Evolutionary conservation across 768 basidiomycete genomes (phyloP).

Genomic region (Lactifluus hygrophoroides): DNA sequence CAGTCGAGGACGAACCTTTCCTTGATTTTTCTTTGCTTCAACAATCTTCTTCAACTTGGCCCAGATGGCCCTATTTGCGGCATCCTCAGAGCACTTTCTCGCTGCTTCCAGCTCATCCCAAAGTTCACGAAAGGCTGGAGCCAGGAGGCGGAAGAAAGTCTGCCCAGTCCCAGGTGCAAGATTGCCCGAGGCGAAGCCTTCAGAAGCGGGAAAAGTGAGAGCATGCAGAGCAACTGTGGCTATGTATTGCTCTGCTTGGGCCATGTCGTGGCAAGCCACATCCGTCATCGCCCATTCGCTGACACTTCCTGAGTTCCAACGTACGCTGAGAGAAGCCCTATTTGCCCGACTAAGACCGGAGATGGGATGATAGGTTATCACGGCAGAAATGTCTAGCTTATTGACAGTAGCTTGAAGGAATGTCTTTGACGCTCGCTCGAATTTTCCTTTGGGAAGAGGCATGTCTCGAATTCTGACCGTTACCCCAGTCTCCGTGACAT

Average conservation of each 20-base stretch:
- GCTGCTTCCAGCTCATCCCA: constrained; percentile 82
- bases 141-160: constrained; percentile 73
- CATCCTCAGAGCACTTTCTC: constrained; percentile 53
- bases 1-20: constrained; percentile 33
- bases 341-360: constrained; percentile 69
- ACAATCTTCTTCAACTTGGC: constrained; percentile 53
- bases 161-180: constrained; percentile 38
- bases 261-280: constrained; percentile 66
- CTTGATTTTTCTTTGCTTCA: constrained; percentile 45
- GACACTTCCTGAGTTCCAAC: constrained; percentile 56
- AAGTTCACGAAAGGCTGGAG: constrained; percentile 74
- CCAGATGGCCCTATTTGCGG: constrained; percentile 64
- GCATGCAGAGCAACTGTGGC: constrained; percentile 79
- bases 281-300: constrained; percentile 78
- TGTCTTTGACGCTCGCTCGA: constrained; percentile 71
- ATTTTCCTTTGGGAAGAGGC: constrained; percentile 74
- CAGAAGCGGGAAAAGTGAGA: constrained; percentile 53
- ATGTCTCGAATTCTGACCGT: constrained; percentile 58
- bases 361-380: constrained; percentile 54
- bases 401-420: constrained; percentile 59
- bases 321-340: constrained; percentile 61
- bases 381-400: constrained; percentile 68
- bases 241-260: constrained; percentile 86
- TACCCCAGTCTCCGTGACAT: constrained; percentile 46
- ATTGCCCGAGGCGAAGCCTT: constrained; percentile 54